Percentiles rank a stretch among this genome's conserved stretches.
Conservation (phyloP, 2,329 filamentous ascomycete species). For the Colletotrichum musicola region DNA sequence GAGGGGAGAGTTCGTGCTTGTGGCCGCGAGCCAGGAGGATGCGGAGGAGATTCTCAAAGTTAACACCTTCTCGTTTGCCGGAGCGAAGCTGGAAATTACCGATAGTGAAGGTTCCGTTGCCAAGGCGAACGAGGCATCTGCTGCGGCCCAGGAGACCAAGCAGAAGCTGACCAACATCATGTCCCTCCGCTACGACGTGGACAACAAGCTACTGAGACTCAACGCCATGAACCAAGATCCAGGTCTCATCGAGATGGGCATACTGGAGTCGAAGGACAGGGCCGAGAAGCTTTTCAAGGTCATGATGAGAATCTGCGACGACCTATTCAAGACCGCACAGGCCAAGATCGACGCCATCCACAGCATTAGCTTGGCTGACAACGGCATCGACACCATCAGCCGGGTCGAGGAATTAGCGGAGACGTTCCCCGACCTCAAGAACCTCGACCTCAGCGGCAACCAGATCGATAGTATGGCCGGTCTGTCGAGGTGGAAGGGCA, state of each 20-base stretch:
- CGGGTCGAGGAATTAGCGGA: constrained; percentile 81
- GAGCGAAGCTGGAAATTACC: constrained; percentile 69
- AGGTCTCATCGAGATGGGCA: constrained; percentile 78
- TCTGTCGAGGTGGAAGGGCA: constrained; percentile 81
- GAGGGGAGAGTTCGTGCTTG: constrained; percentile 77
- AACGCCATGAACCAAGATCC: constrained; percentile 81
- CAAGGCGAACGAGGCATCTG: constrained; percentile 61
- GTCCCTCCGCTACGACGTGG: constrained; percentile 77
- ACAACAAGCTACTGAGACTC: constrained; percentile 83
- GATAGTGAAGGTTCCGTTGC: constrained; percentile 59
- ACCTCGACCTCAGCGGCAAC: constrained; percentile 91
- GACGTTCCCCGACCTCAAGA: constrained; percentile 87
- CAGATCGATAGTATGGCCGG: constrained; percentile 76
- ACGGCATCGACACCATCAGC: constrained; percentile 79
- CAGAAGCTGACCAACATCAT: constrained; percentile 79
- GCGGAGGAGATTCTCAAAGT: constrained; percentile 74
- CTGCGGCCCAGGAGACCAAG: constrained; percentile 71
- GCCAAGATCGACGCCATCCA: constrained; percentile 83
- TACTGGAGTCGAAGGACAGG: constrained; percentile 78
- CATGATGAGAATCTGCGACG: constrained; percentile 87
- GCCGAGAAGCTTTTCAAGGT: constrained; percentile 92
- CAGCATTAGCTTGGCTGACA: constrained; percentile 85
- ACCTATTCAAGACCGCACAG: constrained; percentile 77
- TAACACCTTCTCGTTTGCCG: constrained; percentile 77
- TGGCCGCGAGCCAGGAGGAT: constrained; percentile 75